These are phyloP conservation scores for Urochloa ruziziensis DNA, from an alignment of 176 grass and related monocot genomes.

Conservation along the genomic window DNA sequence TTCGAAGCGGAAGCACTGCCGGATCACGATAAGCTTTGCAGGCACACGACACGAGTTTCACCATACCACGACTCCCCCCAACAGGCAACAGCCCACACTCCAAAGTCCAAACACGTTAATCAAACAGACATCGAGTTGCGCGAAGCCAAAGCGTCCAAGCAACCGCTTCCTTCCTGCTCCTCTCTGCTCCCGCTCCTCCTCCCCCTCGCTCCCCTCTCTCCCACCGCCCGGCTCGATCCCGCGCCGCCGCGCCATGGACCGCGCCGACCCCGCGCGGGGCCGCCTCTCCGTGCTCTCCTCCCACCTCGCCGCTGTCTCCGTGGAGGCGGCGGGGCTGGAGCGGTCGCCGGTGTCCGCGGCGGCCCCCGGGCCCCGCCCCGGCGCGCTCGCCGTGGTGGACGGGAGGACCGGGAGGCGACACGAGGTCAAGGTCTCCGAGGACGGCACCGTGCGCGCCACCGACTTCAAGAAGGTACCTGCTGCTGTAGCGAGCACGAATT, in stretches of 20 bases:
- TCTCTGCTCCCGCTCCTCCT: too few species aligned
- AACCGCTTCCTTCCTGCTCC: not conserved
- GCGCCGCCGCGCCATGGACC: slow-evolving; percentile 43
- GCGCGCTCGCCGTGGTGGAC: slow-evolving; percentile 60
- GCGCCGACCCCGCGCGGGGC: slow-evolving; percentile 35
- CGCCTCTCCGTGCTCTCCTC: slow-evolving; percentile 59
- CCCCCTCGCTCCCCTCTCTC: not conserved
- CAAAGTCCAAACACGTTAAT: not conserved
- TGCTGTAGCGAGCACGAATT: not conserved
- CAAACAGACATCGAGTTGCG: slow-evolving; percentile 4
- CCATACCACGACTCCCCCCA: slow-evolving; percentile 7
- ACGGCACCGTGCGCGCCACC: slow-evolving; percentile 75
- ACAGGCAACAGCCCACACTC: too few species aligned
- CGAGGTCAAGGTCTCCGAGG: slow-evolving; percentile 68
- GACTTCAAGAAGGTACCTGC: slow-evolving; percentile 77
- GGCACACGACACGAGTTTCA: not conserved
- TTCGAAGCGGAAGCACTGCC: not conserved
- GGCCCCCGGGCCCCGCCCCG: slow-evolving; percentile 37
- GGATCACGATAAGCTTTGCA: too few species aligned
- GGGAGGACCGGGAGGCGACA: slow-evolving; percentile 64
- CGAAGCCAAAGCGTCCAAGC: slow-evolving; percentile 38
- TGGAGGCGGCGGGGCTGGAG: slow-evolving; percentile 39
- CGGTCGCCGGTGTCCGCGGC: slow-evolving; percentile 43
- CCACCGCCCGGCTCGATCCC: not conserved
- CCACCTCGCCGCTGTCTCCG: slow-evolving; percentile 34